Base-by-base conservation (phyloP, 1,139 yeast species). In the Debaryomyces subglobosus region DNA sequence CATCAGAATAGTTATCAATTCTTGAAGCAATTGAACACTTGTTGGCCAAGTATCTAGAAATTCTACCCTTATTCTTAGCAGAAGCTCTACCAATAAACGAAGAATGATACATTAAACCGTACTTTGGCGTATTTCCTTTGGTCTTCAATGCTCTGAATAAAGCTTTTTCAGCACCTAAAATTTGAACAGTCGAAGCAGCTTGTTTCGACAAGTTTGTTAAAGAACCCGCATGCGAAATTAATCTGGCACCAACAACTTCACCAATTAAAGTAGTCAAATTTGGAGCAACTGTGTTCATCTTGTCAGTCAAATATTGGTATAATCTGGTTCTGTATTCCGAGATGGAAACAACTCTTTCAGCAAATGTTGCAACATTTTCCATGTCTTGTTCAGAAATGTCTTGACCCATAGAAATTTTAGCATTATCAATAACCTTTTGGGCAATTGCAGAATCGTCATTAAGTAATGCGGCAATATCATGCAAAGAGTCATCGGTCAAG, bases 161-260 rank as follows among this genome's bases (percentile, higher is more conserved):
- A 44, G 99, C 99, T 82, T 95, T 95, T 77, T 95, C 99, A 58
- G 99, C 99, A 75, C 99, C 99, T 68, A 95, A 82, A 64, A 95
- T 94, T 80, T 95, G 99, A 55, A 95, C 90, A 51, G 99, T 94
- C 30, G 99, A 94, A 57, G 99, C 98, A 60, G 99, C 98, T 56
- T 96, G 96, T 78, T 94, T 94, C 55, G 99, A 96, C 63, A 94
- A 80, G 58, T 94, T 89, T 62, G 94, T 86, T 64, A 94, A 79
- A 59, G 97, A 89, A 66, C 99, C 99, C 49, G 98, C 90, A 67
- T 95, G 99, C 45, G 99, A 94, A 67, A 94, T 95, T 66, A 94
- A 83, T 74, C 99, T 85, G 51, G 99, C 99, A 72, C 99, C 99
- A 52, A 94, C 97, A 63, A 95, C 84, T 77, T 94, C 99, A 67